Evolutionary conservation across 108 stramenopile genomes (phyloP).

Genomic region (Cyclotella kingstonii): DNA sequence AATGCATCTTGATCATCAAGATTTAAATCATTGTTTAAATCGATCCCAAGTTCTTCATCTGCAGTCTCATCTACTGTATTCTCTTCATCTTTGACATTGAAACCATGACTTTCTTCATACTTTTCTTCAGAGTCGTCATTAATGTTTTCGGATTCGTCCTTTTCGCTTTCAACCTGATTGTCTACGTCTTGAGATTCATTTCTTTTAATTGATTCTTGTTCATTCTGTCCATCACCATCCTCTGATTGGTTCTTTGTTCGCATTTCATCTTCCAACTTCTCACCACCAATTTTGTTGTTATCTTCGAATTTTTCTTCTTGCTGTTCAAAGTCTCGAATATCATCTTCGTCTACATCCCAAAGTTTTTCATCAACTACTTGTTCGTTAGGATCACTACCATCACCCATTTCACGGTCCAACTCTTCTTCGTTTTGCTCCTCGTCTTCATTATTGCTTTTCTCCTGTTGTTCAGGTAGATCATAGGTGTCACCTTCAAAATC

Average conservation of each 20-base stretch:
- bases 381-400: constrained; percentile 83
- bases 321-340: constrained; percentile 82
- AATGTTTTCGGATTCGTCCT: constrained; percentile 43
- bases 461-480: constrained; percentile 88
- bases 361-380: constrained; percentile 96
- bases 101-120: constrained; percentile 77
- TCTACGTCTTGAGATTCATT: constrained; percentile 49
- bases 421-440: constrained; percentile 91
- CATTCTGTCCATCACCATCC: constrained; percentile 45
- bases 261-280: constrained; percentile 87
- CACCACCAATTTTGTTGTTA: constrained; percentile 83
- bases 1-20: constrained; percentile 51
- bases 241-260: constrained; percentile 88
- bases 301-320: constrained; percentile 94
- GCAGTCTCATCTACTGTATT: constrained; percentile 39
- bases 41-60: constrained; percentile 53
- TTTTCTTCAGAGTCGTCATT: constrained; percentile 78
- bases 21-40: constrained; percentile 50
- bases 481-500: constrained; percentile 96
- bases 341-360: constrained; percentile 94
- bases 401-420: constrained; percentile 98
- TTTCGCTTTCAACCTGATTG: constrained; percentile 33
- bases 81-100: constrained; percentile 61
- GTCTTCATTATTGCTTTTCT: constrained; percentile 59
- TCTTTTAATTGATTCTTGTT: constrained; percentile 37